Evolutionary conservation across 1,284 basidiomycete species (phyloP).

Genomic region (Microbotryum saponariae): DNA sequence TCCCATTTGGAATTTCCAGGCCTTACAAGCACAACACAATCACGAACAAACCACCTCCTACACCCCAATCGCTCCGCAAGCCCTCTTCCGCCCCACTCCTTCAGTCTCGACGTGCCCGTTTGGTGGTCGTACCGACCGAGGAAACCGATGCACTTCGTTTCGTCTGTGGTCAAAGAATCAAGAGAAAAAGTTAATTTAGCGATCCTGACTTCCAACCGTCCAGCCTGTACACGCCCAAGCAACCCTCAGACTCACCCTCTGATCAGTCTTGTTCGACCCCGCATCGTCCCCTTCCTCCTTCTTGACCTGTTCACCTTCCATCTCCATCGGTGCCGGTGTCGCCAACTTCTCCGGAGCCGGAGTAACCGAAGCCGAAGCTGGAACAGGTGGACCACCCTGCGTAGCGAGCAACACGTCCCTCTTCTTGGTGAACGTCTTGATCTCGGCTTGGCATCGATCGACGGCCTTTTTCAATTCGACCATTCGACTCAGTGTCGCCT

Average conservation of each 20-base stretch:
- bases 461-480: conserved; percentile 81
- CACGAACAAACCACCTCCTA: too few relatives aligned
- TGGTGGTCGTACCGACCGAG: conserved; percentile 19
- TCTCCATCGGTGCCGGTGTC: background rate
- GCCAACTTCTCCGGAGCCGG: too few relatives aligned
- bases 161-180: conserved; percentile 2
- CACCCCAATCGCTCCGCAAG: too few relatives aligned
- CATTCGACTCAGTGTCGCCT: conserved; percentile 62
- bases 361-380: too few relatives aligned
- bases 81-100: background rate
- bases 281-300: conserved; percentile 19
- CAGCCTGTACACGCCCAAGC: background rate
- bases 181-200: background rate
- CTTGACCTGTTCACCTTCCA: conserved; percentile 12
- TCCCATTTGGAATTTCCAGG: too few relatives aligned
- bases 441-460: conserved; percentile 76
- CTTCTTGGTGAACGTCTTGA: conserved; percentile 59
- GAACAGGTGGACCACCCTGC: too few relatives aligned
- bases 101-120: conserved; percentile 24
- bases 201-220: background rate
- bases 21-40: too few relatives aligned
- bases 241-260: conserved; percentile 8
- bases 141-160: conserved; percentile 24
- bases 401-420: conserved; percentile 44
- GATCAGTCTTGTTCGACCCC: background rate